Base-by-base conservation (phyloP, 2,329 filamentous ascomycete species). In the Mycosphaerella sp. region DNA sequence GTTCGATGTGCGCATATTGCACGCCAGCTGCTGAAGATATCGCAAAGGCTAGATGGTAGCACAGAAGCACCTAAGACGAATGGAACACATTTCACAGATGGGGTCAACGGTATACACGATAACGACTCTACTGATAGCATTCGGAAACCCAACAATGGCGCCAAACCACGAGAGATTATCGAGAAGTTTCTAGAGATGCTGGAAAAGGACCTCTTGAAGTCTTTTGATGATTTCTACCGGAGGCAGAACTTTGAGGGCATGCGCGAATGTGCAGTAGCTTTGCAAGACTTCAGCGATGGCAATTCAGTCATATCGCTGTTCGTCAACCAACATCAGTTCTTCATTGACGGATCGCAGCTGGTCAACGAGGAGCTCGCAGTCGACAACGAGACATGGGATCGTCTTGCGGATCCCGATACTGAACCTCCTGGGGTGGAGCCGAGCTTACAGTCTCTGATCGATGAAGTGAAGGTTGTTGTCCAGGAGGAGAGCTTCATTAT, bases 241-340 rank as follows among this genome's bases (percentile, higher is more conserved):
- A 84, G 87, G 63, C 90, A 95, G 65, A 95, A 97, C 72, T 96
- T 95, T 67, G 89, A 96, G 62, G 91, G 95, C 65, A 98, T 98
- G 95, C 86, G 89, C 74, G 93, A 97, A 69, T 98, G 93, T 69
- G 89, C 95, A 51, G 88, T 88, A 66, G 93, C 96, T 41, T 77
- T 98, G 58, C 81, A 93, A 68, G 93, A 97, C 72, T 98, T 98
- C 78, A 95, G 92, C 70, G 90, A 93, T 49, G 93, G 93, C 48
- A 84, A 89, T 54, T 97, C 91, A 69, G 93, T 97, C 56, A 95
- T 96, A 71, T 92, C 89, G 11, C 79, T 92, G 9, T 98, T 97
- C 70, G 92, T 98, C 67, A 98, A 98, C 68, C 93, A 98, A 70
- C 95, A 98, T 73, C 90, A 95, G 67, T 98, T 98, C 78, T 98